Conservation (phyloP, 2,329 filamentous ascomycete genomes). For the Didymella segeticola region DNA sequence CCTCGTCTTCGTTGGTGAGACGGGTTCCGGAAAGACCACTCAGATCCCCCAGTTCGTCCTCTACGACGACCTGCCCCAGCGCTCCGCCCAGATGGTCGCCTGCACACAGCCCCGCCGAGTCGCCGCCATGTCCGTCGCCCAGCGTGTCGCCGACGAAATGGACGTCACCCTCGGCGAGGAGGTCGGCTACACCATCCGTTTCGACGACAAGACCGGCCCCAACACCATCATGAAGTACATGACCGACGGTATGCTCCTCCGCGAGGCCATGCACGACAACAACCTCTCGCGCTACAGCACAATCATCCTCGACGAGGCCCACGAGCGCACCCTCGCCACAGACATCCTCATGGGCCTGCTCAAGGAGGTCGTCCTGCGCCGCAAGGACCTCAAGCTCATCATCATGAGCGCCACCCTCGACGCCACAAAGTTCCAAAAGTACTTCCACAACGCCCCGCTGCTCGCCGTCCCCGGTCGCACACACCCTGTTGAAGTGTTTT, state of each 20-base stretch:
- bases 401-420: constrained; percentile 96
- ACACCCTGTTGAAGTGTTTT: constrained; percentile 97
- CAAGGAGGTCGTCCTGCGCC: constrained; percentile 87
- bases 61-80: constrained; percentile 92
- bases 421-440: constrained; percentile 96
- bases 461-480: constrained; percentile 94
- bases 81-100: constrained; percentile 85
- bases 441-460: constrained; percentile 93
- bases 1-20: constrained; percentile 97
- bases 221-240: constrained; percentile 98
- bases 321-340: constrained; percentile 95
- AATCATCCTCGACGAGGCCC: constrained; percentile 97
- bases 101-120: constrained; percentile 98
- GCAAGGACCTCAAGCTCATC: constrained; percentile 90
- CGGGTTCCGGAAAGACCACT: constrained; percentile 98
- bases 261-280: constrained; percentile 92
- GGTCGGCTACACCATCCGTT: constrained; percentile 96
- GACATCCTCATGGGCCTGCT: constrained; percentile 93
- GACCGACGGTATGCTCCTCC: constrained; percentile 97
- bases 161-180: constrained; percentile 89
- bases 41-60: constrained; percentile 99
- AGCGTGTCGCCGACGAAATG: constrained; percentile 95
- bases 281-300: constrained; percentile 89
- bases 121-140: constrained; percentile 95
- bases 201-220: constrained; percentile 90